phyloP scores from a whole-genome alignment of 306 rosid species.

The Crotalaria pallida region DNA sequence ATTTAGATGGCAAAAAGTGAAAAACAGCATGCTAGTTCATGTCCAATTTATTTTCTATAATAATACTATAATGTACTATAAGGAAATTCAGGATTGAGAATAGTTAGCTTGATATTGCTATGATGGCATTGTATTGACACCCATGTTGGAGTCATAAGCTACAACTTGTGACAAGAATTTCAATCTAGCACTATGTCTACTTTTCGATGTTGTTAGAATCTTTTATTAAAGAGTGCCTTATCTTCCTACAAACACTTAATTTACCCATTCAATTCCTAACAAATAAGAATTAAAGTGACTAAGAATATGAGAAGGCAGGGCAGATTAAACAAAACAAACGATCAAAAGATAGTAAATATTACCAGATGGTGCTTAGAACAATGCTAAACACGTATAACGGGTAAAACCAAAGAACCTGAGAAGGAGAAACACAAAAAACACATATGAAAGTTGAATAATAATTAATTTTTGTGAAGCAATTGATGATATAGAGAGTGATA shows the following conservation, averaged over 20 bases:
- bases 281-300: slow-evolving; percentile 4
- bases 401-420: slow-evolving; percentile 84
- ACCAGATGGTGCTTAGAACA: slow-evolving; percentile 79
- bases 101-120: not conserved
- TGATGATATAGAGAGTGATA: not conserved
- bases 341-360: slow-evolving; percentile 21
- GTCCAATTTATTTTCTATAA: not conserved
- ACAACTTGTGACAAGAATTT: not conserved
- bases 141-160: not conserved
- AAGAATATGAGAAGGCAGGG: not conserved
- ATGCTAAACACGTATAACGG: slow-evolving; percentile 82
- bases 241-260: slow-evolving; percentile 2
- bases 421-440: not conserved
- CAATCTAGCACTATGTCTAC: not conserved
- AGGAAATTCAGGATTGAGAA: not conserved
- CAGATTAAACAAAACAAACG: not conserved
- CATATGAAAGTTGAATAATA: not conserved
- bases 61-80: not conserved
- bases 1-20: not conserved
- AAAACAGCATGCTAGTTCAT: not conserved
- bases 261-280: not conserved
- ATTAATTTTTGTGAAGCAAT: not conserved
- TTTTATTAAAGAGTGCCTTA: not conserved
- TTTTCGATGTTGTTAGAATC: not conserved
- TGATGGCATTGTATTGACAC: not conserved